These are phyloP conservation scores for Alternaria sp. DNA, from an alignment of 2,329 filamentous ascomycete species.

Conservation along the genomic window DNA sequence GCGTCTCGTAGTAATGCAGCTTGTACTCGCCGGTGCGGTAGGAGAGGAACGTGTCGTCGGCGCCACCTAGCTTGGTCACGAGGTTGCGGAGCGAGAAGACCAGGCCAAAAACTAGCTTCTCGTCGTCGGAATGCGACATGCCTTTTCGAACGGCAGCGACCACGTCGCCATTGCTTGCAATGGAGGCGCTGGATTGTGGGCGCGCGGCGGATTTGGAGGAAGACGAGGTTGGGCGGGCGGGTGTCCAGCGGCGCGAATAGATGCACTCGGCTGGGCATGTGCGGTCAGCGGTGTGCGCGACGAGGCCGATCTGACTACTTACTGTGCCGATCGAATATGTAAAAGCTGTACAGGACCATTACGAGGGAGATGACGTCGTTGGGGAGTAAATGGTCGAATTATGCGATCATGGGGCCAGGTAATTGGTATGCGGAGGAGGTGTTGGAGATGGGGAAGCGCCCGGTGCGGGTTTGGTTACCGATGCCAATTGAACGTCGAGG, in stretches of 20 bases:
- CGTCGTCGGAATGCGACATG: slow-evolving; percentile 76
- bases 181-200: slow-evolving; percentile 59
- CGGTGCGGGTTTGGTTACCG: slow-evolving; percentile 4
- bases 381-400: background rate
- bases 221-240: slow-evolving; percentile 57
- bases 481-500: slow-evolving; percentile 3
- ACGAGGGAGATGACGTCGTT: slow-evolving; percentile 9
- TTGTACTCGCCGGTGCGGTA: slow-evolving; percentile 96
- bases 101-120: slow-evolving; percentile 96
- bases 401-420: slow-evolving; percentile 4
- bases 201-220: slow-evolving; percentile 56
- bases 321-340: slow-evolving; percentile 99
- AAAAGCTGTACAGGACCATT: slow-evolving; percentile 97
- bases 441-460: slow-evolving; percentile 10
- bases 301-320: slow-evolving; percentile 47
- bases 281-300: slow-evolving; percentile 28
- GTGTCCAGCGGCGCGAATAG: slow-evolving; percentile 87
- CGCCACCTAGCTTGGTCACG: slow-evolving; percentile 91
- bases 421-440: slow-evolving; percentile 3
- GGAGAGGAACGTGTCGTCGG: slow-evolving; percentile 90
- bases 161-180: slow-evolving; percentile 55
- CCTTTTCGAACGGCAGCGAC: slow-evolving; percentile 46
- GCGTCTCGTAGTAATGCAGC: slow-evolving; percentile 98
- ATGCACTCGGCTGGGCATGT: slow-evolving; percentile 84
- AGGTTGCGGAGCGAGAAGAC: slow-evolving; percentile 97